Evolutionary conservation across 768 basidiomycete genomes (phyloP).

Genomic region (Leccinum variicolor): DNA sequence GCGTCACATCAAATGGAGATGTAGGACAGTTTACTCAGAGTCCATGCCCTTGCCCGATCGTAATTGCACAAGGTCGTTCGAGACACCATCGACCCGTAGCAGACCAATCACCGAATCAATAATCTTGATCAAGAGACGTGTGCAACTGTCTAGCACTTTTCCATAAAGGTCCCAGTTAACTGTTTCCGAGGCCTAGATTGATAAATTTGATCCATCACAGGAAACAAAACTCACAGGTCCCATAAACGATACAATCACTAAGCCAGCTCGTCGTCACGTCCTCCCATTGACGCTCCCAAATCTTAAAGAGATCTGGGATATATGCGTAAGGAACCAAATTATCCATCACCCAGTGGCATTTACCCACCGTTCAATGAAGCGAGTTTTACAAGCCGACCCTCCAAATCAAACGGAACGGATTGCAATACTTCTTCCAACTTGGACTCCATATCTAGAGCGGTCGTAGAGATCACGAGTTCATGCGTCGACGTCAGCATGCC

Average conservation of each 20-base stretch:
- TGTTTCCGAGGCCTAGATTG: constrained; percentile 22
- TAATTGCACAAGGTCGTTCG: constrained; percentile 35
- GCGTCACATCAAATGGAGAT: background rate
- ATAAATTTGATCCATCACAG: background rate
- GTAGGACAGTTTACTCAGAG: constrained; percentile 36
- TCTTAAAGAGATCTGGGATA: constrained; percentile 24
- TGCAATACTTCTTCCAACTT: constrained; percentile 46
- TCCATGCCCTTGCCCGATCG: constrained; percentile 32
- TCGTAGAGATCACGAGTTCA: constrained; percentile 49
- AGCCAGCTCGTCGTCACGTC: constrained; percentile 19
- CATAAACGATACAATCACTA: constrained; percentile 27
- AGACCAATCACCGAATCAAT: constrained; percentile 29
- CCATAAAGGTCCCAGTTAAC: constrained; percentile 58
- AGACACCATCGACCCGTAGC: constrained; percentile 22
- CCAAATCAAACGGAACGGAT: constrained; percentile 47
- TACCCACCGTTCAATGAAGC: constrained; percentile 46
- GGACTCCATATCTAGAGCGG: constrained; percentile 54
- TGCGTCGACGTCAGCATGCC: constrained; percentile 39
- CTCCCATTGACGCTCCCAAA: constrained; percentile 24
- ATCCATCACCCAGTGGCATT: constrained; percentile 10
- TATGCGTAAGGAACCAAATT: background rate
- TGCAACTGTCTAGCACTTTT: constrained; percentile 39
- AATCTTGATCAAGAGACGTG: constrained; percentile 40
- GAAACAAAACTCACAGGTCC: constrained; percentile 43
- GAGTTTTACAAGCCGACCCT: constrained; percentile 52